Evolutionary conservation across 2,329 filamentous ascomycete genomes (phyloP).

Genomic region (Fusarium humuli): DNA sequence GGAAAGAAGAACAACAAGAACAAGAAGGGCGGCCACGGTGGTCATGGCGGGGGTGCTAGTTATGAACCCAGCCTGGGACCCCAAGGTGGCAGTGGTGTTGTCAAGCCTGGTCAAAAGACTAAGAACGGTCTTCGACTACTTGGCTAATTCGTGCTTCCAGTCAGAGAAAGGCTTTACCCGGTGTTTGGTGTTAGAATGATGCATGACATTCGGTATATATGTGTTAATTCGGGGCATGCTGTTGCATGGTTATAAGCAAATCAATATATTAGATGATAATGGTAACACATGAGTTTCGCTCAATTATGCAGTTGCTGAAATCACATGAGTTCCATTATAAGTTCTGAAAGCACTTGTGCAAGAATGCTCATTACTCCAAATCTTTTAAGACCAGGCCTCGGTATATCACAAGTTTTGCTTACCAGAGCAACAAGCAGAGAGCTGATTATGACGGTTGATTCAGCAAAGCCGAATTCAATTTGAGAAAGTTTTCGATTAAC

Average conservation of each 20-base stretch:
- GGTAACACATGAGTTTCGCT: not conserved
- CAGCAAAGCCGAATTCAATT: no score
- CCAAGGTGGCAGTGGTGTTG: slow-evolving; percentile 62
- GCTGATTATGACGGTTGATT: not conserved
- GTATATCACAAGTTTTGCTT: not conserved
- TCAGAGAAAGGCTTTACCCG: not conserved
- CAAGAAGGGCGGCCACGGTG: slow-evolving; percentile 49
- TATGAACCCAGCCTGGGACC: slow-evolving; percentile 66
- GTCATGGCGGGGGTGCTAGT: slow-evolving; percentile 47
- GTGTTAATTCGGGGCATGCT: not conserved
- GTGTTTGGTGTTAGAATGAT: slow-evolving; percentile 40
- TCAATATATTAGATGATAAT: not conserved
- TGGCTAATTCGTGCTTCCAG: slow-evolving; percentile 55
- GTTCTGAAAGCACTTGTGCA: not conserved
- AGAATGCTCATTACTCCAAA: not conserved
- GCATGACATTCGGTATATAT: slow-evolving; percentile 18
- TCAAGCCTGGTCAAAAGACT: slow-evolving; percentile 74
- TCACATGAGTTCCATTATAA: not conserved
- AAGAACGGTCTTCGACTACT: slow-evolving; percentile 72
- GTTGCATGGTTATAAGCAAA: not conserved
- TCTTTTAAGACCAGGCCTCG: not conserved
- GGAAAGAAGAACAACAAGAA: slow-evolving; percentile 54
- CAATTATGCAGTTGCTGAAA: not conserved
- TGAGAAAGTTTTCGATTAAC: not conserved
- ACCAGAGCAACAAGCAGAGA: not conserved